phyloP scores from a whole-genome alignment of 1,284 basidiomycete species.

The Boletus hoseneyae region DNA sequence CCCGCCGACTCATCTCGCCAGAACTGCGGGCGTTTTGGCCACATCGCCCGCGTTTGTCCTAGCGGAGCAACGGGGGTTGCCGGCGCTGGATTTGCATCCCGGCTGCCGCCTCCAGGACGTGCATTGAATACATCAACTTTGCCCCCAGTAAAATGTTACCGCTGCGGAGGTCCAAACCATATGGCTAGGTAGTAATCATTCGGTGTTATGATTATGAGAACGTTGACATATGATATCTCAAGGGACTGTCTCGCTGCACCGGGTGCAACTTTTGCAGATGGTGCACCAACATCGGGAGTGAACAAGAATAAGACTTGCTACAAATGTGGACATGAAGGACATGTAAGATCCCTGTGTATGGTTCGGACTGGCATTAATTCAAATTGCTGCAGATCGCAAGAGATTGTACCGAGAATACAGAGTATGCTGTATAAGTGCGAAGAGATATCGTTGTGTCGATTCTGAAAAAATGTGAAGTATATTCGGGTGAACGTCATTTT shows the following conservation, averaged over 20 bases:
- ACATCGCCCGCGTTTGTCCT: conserved; percentile 74
- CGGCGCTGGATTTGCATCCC: conserved; percentile 53
- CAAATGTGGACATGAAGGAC: conserved; percentile 82
- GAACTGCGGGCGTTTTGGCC: conserved; percentile 79
- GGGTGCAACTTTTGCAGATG: conserved; percentile 50
- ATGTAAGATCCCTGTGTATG: conserved; percentile 47
- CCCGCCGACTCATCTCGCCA: conserved; percentile 27
- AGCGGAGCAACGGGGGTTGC: conserved; percentile 41
- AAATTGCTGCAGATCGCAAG: conserved; percentile 60
- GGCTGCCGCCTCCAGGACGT: conserved; percentile 69
- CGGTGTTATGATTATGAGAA: background rate
- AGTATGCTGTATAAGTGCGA: conserved; percentile 39
- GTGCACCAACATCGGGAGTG: conserved; percentile 38
- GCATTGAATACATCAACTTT: conserved; percentile 70
- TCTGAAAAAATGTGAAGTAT: background rate
- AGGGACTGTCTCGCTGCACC: conserved; percentile 79
- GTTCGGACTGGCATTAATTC: conserved; percentile 4
- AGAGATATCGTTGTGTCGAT: conserved; percentile 9
- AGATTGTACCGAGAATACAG: conserved; percentile 67
- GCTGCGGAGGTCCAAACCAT: conserved; percentile 80
- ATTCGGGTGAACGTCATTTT: no score
- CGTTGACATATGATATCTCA: conserved; percentile 10
- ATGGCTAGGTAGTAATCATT: conserved; percentile 58
- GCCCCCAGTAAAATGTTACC: conserved; percentile 79
- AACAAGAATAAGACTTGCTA: conserved; percentile 79